Conservation (phyloP, 1,284 basidiomycete genomes). For the Moesziomyces parantarcticus region DNA sequence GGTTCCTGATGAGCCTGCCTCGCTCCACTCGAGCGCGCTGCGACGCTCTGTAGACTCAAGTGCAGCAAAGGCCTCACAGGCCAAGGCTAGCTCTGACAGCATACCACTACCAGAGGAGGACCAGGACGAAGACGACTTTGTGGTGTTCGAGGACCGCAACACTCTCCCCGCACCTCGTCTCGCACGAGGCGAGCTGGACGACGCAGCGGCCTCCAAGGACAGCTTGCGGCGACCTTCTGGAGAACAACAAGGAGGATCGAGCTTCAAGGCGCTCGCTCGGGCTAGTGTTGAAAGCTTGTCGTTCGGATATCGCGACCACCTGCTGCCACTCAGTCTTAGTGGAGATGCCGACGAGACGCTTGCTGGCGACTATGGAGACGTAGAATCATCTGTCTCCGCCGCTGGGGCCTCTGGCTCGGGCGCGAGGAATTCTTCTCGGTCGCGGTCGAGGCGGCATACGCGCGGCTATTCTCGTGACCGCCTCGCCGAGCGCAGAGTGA, state of each 20-base stretch:
- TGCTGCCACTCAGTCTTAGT: constrained; percentile 54
- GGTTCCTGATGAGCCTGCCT: constrained; percentile 44
- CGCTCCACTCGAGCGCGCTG: constrained; percentile 27
- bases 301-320: constrained; percentile 56
- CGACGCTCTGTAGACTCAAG: constrained; percentile 19
- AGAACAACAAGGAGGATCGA: not conserved
- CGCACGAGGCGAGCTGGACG: constrained; percentile 17
- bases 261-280: constrained; percentile 12
- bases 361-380: constrained; percentile 50
- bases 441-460: constrained; percentile 13
- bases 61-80: not conserved
- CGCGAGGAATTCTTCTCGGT: constrained; percentile 5
- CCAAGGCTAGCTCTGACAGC: constrained; percentile 35
- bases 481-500: constrained; percentile 21
- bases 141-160: constrained; percentile 48
- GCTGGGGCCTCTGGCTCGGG: constrained; percentile 1
- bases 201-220: constrained; percentile 5
- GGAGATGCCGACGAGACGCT: constrained; percentile 48
- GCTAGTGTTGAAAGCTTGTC: constrained; percentile 55
- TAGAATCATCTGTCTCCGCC: constrained; percentile 35
- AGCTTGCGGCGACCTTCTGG: not conserved
- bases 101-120: constrained; percentile 35
- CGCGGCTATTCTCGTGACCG: constrained; percentile 23
- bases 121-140: constrained; percentile 56
- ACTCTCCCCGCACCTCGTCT: constrained; percentile 30